Evolutionary conservation across 2,329 filamentous ascomycete species (phyloP), one percentile per base, ranked within the genome.

Genomic region (Gyromitra esculenta): DNA sequence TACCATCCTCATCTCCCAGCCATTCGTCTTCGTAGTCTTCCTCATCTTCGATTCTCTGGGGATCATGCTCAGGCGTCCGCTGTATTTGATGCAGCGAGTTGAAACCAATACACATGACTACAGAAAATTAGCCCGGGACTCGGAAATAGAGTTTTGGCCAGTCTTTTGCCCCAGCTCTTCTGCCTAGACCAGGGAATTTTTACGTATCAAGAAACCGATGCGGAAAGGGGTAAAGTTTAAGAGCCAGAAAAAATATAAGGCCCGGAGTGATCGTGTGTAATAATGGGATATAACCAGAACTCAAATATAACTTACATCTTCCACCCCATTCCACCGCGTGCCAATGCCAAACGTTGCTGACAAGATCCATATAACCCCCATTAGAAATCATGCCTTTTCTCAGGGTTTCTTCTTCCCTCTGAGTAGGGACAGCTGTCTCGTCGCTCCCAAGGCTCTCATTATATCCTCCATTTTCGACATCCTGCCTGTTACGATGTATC

Each of bases 261-360:
- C 60, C 25, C n/a, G 13, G 13, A 37, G 15, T 21, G 25, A 31
- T 31, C 25, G 25, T 31, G 25, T n/a, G 45, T 45, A 54, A 41
- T 35, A 6, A 57, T 13, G 59, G 21, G 21, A 15, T 15, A 56
- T 4, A 35, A 35, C 13, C 35, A 41, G 48, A 9, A 35, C 0
- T 35, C 9, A 15, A 67, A 50, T 56, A 48, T 31, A 52, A 81
- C 83, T 81, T 81, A 84, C 86, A 88, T 79, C 84, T 84, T 43
- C 86, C 82, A 5, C 86, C 86, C 81, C 85, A 85, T 72, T 88
- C 86, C 9, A 87, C 84, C 6, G 86, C 85, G 2, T 85, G 85
- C 83, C 86, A 88, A 77, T 88, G 86, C 86, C 86, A 87, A 1
- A 87, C 84, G 60, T 86, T 86, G 62, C 87, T 83, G 7, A 86